phyloP scores from a whole-genome alignment of 2,329 filamentous ascomycete genomes.

The Verticillium alfalfae region DNA sequence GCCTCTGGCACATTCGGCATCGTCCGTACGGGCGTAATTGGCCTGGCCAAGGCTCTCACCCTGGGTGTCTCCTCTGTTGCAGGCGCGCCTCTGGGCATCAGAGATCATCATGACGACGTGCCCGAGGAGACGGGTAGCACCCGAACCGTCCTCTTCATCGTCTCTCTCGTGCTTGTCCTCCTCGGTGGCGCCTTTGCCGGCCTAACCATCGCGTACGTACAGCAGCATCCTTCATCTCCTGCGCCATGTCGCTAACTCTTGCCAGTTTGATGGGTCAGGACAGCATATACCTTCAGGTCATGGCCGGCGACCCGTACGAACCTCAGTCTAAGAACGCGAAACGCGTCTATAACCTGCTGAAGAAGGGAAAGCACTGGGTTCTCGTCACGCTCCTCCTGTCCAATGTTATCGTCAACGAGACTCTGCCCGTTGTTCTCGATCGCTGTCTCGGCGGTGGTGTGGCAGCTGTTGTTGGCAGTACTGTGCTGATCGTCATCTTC shows the following conservation, averaged over 20 bases:
- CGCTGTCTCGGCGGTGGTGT: constrained; percentile 90
- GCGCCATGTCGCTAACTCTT: constrained; percentile 7
- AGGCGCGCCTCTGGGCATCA: constrained; percentile 35
- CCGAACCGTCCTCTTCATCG: constrained; percentile 74
- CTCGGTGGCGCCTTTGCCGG: constrained; percentile 91
- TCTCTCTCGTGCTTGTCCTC: constrained; percentile 77
- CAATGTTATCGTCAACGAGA: constrained; percentile 98
- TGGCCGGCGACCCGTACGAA: constrained; percentile 77
- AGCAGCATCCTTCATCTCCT: neutral
- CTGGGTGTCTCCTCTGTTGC: constrained; percentile 42
- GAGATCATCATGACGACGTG: constrained; percentile 34
- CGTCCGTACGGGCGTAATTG: constrained; percentile 43
- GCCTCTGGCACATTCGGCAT: constrained; percentile 27
- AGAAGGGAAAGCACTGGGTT: constrained; percentile 96
- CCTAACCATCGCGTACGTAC: constrained; percentile 73
- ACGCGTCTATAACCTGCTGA: constrained; percentile 72
- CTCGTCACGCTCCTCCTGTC: constrained; percentile 87
- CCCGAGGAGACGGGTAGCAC: constrained; percentile 54
- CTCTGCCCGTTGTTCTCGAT: constrained; percentile 89
- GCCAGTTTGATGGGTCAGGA: constrained; percentile 64
- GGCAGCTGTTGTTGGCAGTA: constrained; percentile 89
- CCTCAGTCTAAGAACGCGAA: constrained; percentile 82
- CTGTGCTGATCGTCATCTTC: constrained; percentile 94
- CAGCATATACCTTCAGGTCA: constrained; percentile 94
- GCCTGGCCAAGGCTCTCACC: constrained; percentile 45